Evolutionary conservation across 1,284 basidiomycete species (phyloP).

Genomic region (Pseudozyma sp.): DNA sequence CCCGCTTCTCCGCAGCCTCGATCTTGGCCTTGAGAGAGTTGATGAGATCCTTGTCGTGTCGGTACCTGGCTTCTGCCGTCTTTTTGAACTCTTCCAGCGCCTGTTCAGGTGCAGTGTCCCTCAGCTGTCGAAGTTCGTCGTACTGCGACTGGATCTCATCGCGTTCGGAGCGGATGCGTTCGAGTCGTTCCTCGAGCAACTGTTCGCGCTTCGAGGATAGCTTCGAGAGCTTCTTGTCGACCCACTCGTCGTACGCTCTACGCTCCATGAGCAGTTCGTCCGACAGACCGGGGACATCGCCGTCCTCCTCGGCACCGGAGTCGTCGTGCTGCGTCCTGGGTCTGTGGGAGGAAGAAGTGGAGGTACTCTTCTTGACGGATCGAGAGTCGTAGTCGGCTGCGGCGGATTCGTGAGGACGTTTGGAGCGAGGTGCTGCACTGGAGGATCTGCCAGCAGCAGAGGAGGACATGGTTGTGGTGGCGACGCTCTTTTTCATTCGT

Average conservation of each 20-base stretch:
- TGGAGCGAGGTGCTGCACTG: conserved; percentile 9
- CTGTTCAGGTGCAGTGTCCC: conserved; percentile 55
- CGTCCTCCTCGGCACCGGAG: conserved; percentile 8
- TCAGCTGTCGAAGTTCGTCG: conserved; percentile 60
- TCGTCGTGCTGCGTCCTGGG: conserved; percentile 5
- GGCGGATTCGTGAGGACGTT: conserved; percentile 14
- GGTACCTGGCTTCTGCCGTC: conserved; percentile 53
- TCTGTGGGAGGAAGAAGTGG: neutral
- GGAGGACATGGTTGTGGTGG: conserved; percentile 13
- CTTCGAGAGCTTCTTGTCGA: conserved; percentile 45
- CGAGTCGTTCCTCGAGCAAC: conserved; percentile 49
- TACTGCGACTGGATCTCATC: conserved; percentile 64
- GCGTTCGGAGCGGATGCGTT: conserved; percentile 46
- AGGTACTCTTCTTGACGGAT: conserved; percentile 17
- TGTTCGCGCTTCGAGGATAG: conserved; percentile 42
- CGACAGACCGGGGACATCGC: conserved; percentile 4
- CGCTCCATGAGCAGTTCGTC: conserved; percentile 39
- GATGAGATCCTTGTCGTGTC: conserved; percentile 46
- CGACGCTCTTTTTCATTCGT: conserved; percentile 18
- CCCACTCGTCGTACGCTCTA: conserved; percentile 35
- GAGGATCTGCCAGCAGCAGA: no score
- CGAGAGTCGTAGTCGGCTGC: conserved; percentile 15
- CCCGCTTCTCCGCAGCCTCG: conserved; percentile 46
- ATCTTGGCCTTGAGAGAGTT: conserved; percentile 49
- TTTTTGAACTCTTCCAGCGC: conserved; percentile 56